These are phyloP conservation scores for Coemansia sp. DNA, from an alignment of 192 early-diverging fungal genomes.

Conservation along the genomic window DNA sequence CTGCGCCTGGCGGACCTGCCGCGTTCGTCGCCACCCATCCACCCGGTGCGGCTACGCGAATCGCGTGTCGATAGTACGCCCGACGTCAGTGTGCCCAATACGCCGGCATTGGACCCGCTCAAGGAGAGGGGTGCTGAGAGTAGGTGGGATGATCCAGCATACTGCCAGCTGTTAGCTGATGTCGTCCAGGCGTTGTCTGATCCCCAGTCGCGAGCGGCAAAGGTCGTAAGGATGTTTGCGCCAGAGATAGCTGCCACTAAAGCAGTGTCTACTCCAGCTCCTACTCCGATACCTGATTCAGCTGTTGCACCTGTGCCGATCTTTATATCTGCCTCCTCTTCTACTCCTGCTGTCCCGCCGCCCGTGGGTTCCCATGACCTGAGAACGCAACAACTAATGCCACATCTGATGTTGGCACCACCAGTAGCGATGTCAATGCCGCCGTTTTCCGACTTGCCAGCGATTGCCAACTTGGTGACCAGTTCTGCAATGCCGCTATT, in stretches of 20 bases:
- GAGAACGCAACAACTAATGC: not conserved
- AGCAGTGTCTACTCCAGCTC: not conserved
- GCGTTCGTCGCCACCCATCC: conserved; percentile 46
- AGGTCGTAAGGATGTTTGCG: conserved; percentile 28
- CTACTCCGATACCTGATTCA: not conserved
- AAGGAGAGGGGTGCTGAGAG: conserved; percentile 7
- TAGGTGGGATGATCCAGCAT: conserved; percentile 42
- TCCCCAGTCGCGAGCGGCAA: conserved; percentile 46
- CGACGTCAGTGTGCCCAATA: not conserved
- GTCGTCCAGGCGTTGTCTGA: conserved; percentile 49
- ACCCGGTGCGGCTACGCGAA: not conserved
- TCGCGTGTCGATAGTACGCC: conserved; percentile 9
- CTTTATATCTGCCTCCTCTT: not conserved
- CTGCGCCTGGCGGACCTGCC: conserved; percentile 36
- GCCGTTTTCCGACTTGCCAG: conserved; percentile 10
- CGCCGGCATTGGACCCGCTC: conserved; percentile 13
- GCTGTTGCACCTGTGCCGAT: not conserved
- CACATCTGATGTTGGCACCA: not conserved
- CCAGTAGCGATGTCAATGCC: not conserved
- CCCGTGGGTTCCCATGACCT: not conserved
- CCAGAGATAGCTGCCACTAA: not conserved
- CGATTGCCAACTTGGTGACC: conserved; percentile 10
- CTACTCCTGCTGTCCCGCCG: not conserved
- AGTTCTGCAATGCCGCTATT: conserved; percentile 8
- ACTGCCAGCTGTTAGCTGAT: conserved; percentile 52